Evolutionary conservation across 2,329 filamentous ascomycete genomes (phyloP).

Genomic region (Passalora sequoiae): DNA sequence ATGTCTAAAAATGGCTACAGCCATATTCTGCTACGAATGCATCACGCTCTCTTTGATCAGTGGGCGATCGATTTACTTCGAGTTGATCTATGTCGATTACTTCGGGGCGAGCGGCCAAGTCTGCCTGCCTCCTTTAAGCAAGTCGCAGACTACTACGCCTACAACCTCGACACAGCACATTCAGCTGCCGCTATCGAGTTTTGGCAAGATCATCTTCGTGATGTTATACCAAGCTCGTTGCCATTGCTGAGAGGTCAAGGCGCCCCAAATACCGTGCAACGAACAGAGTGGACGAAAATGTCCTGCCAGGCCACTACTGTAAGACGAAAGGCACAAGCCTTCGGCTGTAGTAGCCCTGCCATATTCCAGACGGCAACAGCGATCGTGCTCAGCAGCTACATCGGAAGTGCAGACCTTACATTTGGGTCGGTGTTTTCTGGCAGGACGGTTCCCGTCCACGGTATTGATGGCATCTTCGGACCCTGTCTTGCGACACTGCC

Average conservation of each 20-base stretch:
- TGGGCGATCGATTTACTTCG: slow-evolving; percentile 76
- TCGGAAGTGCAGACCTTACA: slow-evolving; percentile 61
- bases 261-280: slow-evolving; percentile 15
- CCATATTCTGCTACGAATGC: slow-evolving; percentile 54
- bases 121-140: slow-evolving; percentile 56
- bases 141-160: slow-evolving; percentile 50
- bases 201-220: slow-evolving; percentile 64
- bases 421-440: slow-evolving; percentile 81
- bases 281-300: slow-evolving; percentile 22
- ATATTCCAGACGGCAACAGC: slow-evolving; percentile 69
- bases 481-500: slow-evolving; percentile 76
- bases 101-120: slow-evolving; percentile 35
- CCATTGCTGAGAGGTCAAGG: slow-evolving; percentile 53
- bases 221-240: slow-evolving; percentile 50
- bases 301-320: slow-evolving; percentile 8
- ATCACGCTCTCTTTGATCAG: slow-evolving; percentile 87
- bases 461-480: slow-evolving; percentile 68
- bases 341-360: slow-evolving; percentile 58
- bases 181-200: slow-evolving; percentile 52
- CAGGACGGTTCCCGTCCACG: slow-evolving; percentile 63
- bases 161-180: slow-evolving; percentile 16
- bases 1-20: slow-evolving; percentile 18
- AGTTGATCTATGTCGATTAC: slow-evolving; percentile 56
- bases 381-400: slow-evolving; percentile 60
- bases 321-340: slow-evolving; percentile 9